These are phyloP conservation scores for Pythium brassicae DNA, from an alignment of 352 stramenopile species.

Conservation along the genomic window DNA sequence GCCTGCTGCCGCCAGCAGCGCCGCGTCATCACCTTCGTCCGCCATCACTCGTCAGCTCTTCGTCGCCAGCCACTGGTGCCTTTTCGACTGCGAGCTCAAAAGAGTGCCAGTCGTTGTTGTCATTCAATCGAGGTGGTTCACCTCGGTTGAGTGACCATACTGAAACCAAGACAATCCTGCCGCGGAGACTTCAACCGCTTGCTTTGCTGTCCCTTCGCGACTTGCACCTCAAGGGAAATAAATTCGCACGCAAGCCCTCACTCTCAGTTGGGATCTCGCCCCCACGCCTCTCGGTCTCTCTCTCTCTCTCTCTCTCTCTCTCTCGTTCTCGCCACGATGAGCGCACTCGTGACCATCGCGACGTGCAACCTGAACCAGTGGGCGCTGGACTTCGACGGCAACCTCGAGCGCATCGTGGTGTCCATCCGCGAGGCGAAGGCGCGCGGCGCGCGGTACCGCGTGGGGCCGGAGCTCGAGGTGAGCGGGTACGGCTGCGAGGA, in stretches of 20 bases:
- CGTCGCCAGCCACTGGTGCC: too few species aligned
- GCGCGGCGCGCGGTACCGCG: slow-evolving; percentile 90
- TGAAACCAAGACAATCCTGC: too few species aligned
- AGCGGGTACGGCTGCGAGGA: slow-evolving; percentile 99
- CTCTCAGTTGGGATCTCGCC: too few species aligned
- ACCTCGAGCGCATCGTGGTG: slow-evolving; percentile 88
- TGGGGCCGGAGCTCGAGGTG: slow-evolving; percentile 97
- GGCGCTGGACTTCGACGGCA: slow-evolving; percentile 98
- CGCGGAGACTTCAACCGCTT: too few species aligned
- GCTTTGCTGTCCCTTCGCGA: background rate
- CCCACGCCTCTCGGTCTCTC: too few species aligned
- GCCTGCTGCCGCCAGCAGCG: slow-evolving; percentile 4
- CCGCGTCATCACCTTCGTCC: background rate
- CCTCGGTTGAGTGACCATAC: too few species aligned
- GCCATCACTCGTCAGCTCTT: too few species aligned
- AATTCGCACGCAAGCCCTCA: too few species aligned
- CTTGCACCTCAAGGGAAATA: too few species aligned
- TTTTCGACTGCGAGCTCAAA: too few species aligned
- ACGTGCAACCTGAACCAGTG: slow-evolving; percentile 99
- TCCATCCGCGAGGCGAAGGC: slow-evolving; percentile 91
- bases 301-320: background rate
- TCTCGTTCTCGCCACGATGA: slow-evolving; percentile 41
- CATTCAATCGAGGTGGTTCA: too few species aligned
- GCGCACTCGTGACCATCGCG: slow-evolving; percentile 90
- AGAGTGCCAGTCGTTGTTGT: too few species aligned